Evolutionary conservation across 2,329 filamentous ascomycete species (phyloP).

Genomic region (Colletotrichum falcatum): DNA sequence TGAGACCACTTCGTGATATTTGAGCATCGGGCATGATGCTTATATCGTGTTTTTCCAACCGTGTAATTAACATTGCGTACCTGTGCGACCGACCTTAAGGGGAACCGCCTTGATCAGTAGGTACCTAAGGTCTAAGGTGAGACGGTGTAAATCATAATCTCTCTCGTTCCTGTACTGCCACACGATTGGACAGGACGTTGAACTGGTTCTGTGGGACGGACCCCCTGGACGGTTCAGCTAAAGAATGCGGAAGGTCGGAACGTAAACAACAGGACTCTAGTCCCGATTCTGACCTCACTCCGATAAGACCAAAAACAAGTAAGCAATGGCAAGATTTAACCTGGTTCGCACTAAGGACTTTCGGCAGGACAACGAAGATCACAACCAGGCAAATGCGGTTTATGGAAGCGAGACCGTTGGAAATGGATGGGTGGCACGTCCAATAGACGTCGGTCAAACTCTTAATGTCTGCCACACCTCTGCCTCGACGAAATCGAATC

Average conservation of each 20-base stretch:
- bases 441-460: no score
- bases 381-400: neutral
- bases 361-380: neutral
- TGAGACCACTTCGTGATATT: no score
- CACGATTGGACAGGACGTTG: slow-evolving; percentile 6
- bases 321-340: neutral
- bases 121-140: no score
- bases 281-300: slow-evolving; percentile 15
- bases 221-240: slow-evolving; percentile 3
- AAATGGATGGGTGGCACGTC: neutral
- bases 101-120: no score
- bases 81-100: no score
- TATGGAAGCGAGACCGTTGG: neutral
- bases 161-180: neutral
- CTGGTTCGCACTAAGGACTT: neutral
- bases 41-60: no score
- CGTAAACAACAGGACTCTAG: neutral
- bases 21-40: no score
- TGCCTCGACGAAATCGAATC: no score
- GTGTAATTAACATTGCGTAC: no score
- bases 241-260: slow-evolving; percentile 35
- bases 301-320: neutral
- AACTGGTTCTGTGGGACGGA: neutral
- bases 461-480: no score
- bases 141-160: no score